phyloP scores from a whole-genome alignment of 2,329 filamentous ascomycete species.

The Dactylellina drechsleri region DNA sequence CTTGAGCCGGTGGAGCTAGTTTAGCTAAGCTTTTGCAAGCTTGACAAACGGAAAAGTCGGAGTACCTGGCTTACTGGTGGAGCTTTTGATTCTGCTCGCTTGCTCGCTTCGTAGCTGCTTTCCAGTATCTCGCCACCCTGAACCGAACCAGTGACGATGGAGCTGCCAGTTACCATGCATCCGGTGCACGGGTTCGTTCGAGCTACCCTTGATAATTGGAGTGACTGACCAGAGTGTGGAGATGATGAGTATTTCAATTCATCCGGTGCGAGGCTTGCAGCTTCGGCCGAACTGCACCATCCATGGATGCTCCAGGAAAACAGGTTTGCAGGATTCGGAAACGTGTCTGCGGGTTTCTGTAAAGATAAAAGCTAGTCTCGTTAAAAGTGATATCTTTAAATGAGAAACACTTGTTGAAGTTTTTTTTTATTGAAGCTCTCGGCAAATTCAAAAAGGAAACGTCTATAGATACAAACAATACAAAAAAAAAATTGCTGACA shows the following conservation, averaged over 20 bases:
- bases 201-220: background rate
- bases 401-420: no score
- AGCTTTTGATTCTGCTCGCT: constrained; percentile 5
- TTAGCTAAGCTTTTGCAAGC: background rate
- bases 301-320: constrained; percentile 33
- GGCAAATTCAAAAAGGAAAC: no score
- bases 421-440: no score
- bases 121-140: constrained; percentile 16
- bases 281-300: constrained; percentile 26
- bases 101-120: constrained; percentile 31
- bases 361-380: no score
- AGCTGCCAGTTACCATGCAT: constrained; percentile 34
- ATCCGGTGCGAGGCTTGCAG: constrained; percentile 40
- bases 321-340: constrained; percentile 25
- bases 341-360: background rate
- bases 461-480: no score
- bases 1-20: background rate
- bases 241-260: constrained; percentile 37
- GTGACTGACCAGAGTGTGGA: constrained; percentile 14
- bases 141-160: constrained; percentile 49
- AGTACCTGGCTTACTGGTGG: background rate
- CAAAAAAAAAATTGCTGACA: constrained; percentile 44
- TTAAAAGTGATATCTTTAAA: no score
- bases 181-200: background rate
- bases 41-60: background rate